Evolutionary conservation across 768 basidiomycete genomes (phyloP).

Genomic region (Xanthoconium purpureum): DNA sequence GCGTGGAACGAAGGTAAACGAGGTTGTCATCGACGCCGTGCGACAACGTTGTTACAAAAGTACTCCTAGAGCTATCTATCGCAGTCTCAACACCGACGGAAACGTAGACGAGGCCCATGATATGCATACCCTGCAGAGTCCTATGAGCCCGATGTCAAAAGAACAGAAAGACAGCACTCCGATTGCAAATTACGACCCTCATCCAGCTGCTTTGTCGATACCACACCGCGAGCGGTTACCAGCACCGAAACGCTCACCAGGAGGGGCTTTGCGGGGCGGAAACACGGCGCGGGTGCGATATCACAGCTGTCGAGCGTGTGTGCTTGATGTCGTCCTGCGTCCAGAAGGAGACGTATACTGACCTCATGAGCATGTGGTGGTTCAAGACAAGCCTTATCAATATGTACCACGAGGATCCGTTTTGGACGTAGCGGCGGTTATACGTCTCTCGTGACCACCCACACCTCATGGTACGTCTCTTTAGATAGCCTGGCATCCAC

Average conservation of each 20-base stretch:
- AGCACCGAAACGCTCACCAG: not conserved
- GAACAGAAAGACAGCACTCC: constrained; percentile 4
- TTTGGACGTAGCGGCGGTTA: not conserved
- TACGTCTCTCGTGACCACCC: constrained; percentile 2
- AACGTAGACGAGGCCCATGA: too few relatives aligned
- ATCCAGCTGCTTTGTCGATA: constrained; percentile 15
- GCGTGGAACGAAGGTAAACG: constrained; percentile 48
- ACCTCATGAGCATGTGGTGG: not conserved
- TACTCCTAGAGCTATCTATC: too few relatives aligned
- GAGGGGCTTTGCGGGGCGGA: constrained; percentile 2
- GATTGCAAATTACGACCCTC: constrained; percentile 32
- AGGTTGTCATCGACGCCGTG: constrained; percentile 17
- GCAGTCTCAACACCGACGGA: too few relatives aligned
- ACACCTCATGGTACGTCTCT: not conserved
- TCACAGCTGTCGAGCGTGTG: constrained; percentile 19
- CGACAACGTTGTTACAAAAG: too few relatives aligned
- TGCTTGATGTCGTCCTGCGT: constrained; percentile 26
- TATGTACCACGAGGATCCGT: not conserved
- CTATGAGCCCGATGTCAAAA: too few relatives aligned
- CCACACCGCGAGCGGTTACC: constrained; percentile 16
- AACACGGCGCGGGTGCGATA: constrained; percentile 17
- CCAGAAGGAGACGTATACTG: not conserved
- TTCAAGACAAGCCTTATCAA: not conserved
- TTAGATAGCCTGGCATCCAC: not conserved
- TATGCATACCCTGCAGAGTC: too few relatives aligned